These are phyloP conservation scores for Gaertneriomyces sp. DNA, from an alignment of 192 early-diverging fungal genomes.

Conservation along the genomic window DNA sequence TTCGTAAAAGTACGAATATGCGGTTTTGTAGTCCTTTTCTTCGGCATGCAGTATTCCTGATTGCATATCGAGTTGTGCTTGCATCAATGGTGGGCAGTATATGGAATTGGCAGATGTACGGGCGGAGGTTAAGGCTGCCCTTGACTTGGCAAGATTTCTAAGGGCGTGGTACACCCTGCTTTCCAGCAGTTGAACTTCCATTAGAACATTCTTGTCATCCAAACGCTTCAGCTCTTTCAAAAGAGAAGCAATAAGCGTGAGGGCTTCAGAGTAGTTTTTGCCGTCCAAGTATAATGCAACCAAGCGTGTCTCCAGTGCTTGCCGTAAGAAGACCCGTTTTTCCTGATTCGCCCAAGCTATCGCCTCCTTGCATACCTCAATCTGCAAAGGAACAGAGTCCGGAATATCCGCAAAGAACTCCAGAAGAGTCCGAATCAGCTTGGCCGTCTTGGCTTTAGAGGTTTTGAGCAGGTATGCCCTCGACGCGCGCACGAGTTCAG, in stretches of 20 bases:
- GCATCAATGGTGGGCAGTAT: conserved; percentile 95
- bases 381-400: conserved; percentile 82
- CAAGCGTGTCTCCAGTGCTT: conserved; percentile 90
- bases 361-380: conserved; percentile 88
- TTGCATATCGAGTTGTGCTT: conserved; percentile 95
- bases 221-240: conserved; percentile 96
- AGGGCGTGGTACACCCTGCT: conserved; percentile 90
- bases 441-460: conserved; percentile 95
- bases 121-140: conserved; percentile 93
- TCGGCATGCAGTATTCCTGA: conserved; percentile 96
- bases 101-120: conserved; percentile 95
- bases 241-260: conserved; percentile 75
- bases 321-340: conserved; percentile 93
- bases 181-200: conserved; percentile 96
- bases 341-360: conserved; percentile 89
- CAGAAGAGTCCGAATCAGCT: conserved; percentile 82
- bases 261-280: conserved; percentile 90
- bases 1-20: conserved; percentile 97
- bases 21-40: conserved; percentile 99
- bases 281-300: conserved; percentile 86
- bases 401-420: conserved; percentile 86
- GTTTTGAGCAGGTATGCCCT: conserved; percentile 75
- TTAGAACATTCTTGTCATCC: conserved; percentile 97
- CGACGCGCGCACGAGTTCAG: conserved; percentile 75
- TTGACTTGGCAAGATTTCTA: conserved; percentile 87